Conservation (phyloP, 1,284 basidiomycete species). For the Anthracocystis panici-leucophaei region DNA sequence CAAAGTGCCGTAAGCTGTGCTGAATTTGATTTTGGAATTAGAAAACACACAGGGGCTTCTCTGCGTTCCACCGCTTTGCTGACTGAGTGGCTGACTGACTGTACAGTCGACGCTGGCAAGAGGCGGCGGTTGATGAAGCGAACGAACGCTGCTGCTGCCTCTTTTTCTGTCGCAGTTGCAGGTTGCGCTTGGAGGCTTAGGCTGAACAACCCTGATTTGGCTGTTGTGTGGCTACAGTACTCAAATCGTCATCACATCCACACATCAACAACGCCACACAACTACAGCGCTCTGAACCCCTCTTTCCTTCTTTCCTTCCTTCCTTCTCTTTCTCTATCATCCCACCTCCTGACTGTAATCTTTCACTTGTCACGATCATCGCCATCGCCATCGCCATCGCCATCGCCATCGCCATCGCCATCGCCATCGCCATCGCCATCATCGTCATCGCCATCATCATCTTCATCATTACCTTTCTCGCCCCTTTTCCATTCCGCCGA, state of each 20-base stretch:
- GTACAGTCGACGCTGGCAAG: too few relatives aligned
- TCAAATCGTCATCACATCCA: background rate
- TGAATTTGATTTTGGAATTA: too few relatives aligned
- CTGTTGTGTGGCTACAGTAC: background rate
- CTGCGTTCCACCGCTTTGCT: too few relatives aligned
- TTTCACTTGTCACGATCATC: conserved; percentile 2
- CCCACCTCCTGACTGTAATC: background rate
- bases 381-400: background rate
- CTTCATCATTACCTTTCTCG: background rate
- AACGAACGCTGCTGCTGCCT: too few relatives aligned
- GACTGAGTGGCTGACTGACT: too few relatives aligned
- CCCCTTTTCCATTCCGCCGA: background rate
- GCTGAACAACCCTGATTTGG: conserved; percentile 6
- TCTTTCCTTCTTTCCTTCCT: background rate
- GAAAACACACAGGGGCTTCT: too few relatives aligned
- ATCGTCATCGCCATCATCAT: background rate
- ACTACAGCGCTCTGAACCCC: too few relatives aligned
- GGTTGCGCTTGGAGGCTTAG: too few relatives aligned
- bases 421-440: background rate
- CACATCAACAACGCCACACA: background rate
- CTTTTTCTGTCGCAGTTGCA: too few relatives aligned
- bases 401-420: background rate
- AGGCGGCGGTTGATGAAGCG: too few relatives aligned
- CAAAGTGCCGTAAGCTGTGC: too few relatives aligned
- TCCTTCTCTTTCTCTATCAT: background rate